Conservation (phyloP, 768 basidiomycete genomes). For the Lanmaoa pseudosensibilis region DNA sequence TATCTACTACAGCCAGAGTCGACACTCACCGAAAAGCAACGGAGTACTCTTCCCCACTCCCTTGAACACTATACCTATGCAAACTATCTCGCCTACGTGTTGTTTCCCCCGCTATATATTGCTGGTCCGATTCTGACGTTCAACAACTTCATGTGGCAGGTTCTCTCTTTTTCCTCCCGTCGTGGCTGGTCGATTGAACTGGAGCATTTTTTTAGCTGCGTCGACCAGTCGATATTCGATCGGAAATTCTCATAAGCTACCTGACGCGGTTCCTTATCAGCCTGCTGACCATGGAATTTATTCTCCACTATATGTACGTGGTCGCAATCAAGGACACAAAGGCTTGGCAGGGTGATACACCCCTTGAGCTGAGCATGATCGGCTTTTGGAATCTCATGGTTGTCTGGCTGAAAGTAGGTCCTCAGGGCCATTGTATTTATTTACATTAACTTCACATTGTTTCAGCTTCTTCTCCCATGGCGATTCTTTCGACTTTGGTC, state of each 20-base stretch:
- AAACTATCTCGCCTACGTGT: slow-evolving; percentile 80
- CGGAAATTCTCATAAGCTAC: slow-evolving; percentile 51
- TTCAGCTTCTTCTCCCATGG: slow-evolving; percentile 89
- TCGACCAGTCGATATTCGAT: slow-evolving; percentile 50
- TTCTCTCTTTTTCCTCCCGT: slow-evolving; percentile 32
- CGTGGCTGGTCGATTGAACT: not conserved
- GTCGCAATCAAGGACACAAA: slow-evolving; percentile 91
- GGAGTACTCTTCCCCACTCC: slow-evolving; percentile 56
- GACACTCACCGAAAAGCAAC: slow-evolving; percentile 55
- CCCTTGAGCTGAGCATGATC: slow-evolving; percentile 84
- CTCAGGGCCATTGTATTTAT: not conserved
- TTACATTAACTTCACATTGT: not conserved
- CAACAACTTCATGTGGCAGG: slow-evolving; percentile 95
- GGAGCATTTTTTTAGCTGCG: slow-evolving; percentile 49
- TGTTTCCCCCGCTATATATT: slow-evolving; percentile 94
- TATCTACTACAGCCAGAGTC: slow-evolving; percentile 26
- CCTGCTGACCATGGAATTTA: slow-evolving; percentile 83
- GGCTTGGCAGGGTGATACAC: slow-evolving; percentile 77
- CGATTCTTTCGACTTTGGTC: slow-evolving; percentile 97
- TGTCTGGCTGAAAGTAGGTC: slow-evolving; percentile 90
- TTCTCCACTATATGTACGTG: slow-evolving; percentile 94
- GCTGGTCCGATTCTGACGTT: slow-evolving; percentile 96
- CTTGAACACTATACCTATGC: slow-evolving; percentile 59
- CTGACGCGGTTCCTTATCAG: slow-evolving; percentile 67
- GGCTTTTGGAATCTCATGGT: slow-evolving; percentile 97